Evolutionary conservation across 169 alveolate genomes (phyloP), one percentile per base, ranked within the genome.

Genomic region (Eimeria tenella): DNA sequence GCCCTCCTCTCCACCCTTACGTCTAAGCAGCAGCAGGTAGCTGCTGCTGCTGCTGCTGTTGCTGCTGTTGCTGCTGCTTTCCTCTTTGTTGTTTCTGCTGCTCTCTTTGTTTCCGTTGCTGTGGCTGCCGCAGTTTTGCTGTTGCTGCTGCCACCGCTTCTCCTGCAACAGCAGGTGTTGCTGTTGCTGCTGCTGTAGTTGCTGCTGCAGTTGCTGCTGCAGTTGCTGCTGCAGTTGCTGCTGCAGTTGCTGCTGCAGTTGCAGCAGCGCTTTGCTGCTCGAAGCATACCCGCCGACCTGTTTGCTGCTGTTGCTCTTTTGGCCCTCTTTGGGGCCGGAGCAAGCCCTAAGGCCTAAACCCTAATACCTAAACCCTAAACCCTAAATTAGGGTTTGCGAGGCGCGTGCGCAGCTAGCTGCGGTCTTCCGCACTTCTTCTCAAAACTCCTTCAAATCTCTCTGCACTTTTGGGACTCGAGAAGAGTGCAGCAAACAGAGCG

Each of bases 341-440:
- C n/a, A n/a, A n/a, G n/a, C n/a, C n/a, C n/a, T 25, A 62, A 62
- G 23, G 19, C 4, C 73, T 62, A 19, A 62, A 62, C 73, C 19
- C 23, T 62, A 19, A n/a, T n/a, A n/a, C n/a, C n/a, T n/a, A n/a
- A n/a, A n/a, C n/a, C n/a, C n/a, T n/a, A n/a, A n/a, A n/a, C n/a
- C n/a, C n/a, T n/a, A n/a, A n/a, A n/a, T 11, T 62, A 62, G 73
- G 73, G 73, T 62, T 62, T 62, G n/a, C 31, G 73, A 62, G 73
- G 73, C 31, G 11, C 98, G 96, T 96, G 96, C 95, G 97, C 99
- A 42, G 96, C 98, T 31, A 95, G 97, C 87, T 96, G 98, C 88
- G 98, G 98, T n/a, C 95, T 94, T 79, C 96, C 94, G 88, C 94
- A 95, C 74, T 95, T 97, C 53, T n/a, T 31, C 86, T 52, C 42